Evolutionary conservation across 306 rosid species (phyloP).

Genomic region (Prunus mongolica): DNA sequence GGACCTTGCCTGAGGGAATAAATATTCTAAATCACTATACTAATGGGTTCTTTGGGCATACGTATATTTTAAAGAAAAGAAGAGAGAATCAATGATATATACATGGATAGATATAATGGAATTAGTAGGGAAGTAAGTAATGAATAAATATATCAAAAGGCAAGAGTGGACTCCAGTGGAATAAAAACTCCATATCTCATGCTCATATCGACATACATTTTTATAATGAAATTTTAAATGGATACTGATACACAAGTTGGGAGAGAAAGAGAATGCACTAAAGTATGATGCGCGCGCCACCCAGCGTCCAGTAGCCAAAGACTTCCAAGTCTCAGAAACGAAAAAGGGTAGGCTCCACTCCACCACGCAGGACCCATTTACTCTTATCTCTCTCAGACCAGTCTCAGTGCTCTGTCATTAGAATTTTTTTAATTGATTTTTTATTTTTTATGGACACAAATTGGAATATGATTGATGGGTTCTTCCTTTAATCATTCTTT

Average conservation of each 20-base stretch:
- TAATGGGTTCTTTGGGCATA: too few species aligned
- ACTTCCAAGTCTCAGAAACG: constrained; percentile 34
- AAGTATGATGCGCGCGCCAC: constrained; percentile 48
- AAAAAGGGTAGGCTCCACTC: constrained; percentile 32
- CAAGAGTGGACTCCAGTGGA: not conserved
- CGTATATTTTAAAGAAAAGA: too few species aligned
- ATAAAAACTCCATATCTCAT: not conserved
- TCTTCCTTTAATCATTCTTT: constrained; percentile 63
- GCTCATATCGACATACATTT: not conserved
- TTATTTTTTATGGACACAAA: constrained; percentile 51
- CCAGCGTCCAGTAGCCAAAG: constrained; percentile 29
- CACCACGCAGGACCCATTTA: constrained; percentile 51
- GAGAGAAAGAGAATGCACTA: constrained; percentile 7
- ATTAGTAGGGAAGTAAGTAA: not conserved
- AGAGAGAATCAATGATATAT: too few species aligned
- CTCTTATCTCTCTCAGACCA: constrained; percentile 24
- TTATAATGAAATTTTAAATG: not conserved
- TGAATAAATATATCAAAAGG: not conserved
- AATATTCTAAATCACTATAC: too few species aligned
- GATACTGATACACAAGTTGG: constrained; percentile 5
- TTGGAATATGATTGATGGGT: constrained; percentile 83
- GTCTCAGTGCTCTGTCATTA: constrained; percentile 44
- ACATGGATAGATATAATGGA: too few species aligned
- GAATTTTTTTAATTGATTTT: not conserved
- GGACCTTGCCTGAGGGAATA: too few species aligned